A percentile compares a stretch with the other conserved stretches of the same genome.
Conservation (phyloP, 371 early-diverging fungal species). For the Chytridiales sp. region DNA sequence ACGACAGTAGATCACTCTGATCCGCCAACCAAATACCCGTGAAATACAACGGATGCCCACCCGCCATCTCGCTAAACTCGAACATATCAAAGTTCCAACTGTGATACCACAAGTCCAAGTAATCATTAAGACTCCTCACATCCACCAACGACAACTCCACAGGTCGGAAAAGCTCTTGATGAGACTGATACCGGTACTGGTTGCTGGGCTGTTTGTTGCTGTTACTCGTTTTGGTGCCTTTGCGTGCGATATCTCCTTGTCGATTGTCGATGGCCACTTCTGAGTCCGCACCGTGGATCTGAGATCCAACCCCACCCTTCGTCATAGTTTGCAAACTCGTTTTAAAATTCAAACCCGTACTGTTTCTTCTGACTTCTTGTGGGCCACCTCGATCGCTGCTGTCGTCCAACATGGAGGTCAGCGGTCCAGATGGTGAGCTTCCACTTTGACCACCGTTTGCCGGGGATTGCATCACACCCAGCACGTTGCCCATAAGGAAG, state of each 20-base stretch:
- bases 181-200: background rate
- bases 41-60: slow-evolving; percentile 43
- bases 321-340: too few relatives aligned
- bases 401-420: background rate
- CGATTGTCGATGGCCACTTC: background rate
- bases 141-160: slow-evolving; percentile 7
- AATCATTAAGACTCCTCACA: slow-evolving; percentile 23
- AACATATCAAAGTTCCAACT: slow-evolving; percentile 41
- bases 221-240: background rate
- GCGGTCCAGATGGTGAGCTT: too few relatives aligned
- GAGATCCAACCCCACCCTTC: too few relatives aligned
- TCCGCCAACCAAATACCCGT: slow-evolving; percentile 37
- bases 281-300: too few relatives aligned
- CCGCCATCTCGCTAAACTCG: slow-evolving; percentile 35
- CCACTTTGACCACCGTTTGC: background rate
- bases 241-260: background rate
- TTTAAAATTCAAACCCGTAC: too few relatives aligned
- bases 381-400: too few relatives aligned
- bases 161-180: background rate
- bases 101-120: slow-evolving; percentile 40
- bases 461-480: too few relatives aligned
- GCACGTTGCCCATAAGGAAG: slow-evolving; percentile 22
- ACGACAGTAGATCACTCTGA: slow-evolving; percentile 22
- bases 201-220: background rate
- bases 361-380: too few relatives aligned